Evolutionary conservation across 2,329 filamentous ascomycete genomes (phyloP).

Genomic region (Colletotrichum euphorbiae): DNA sequence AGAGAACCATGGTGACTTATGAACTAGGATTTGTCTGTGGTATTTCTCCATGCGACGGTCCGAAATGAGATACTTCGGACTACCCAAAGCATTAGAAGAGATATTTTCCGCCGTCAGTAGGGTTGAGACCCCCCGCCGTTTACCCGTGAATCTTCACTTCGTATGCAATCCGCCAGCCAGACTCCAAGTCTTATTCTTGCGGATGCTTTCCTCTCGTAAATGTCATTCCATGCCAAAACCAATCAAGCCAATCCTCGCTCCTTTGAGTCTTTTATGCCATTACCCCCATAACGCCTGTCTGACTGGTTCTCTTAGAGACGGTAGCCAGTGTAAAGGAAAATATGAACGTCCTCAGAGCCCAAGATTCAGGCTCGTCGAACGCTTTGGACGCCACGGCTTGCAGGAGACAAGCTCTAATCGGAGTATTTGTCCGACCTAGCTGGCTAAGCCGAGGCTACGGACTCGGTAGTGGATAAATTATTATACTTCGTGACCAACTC

Average conservation of each 20-base stretch:
- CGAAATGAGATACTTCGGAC: neutral
- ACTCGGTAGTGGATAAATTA: constrained; percentile 45
- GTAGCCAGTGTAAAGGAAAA: neutral
- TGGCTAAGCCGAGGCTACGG: constrained; percentile 5
- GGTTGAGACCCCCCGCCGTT: neutral
- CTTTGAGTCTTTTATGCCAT: constrained; percentile 24
- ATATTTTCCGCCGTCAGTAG: neutral
- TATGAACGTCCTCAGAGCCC: neutral
- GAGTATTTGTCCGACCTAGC: neutral
- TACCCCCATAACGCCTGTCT: constrained; percentile 27
- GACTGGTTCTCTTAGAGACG: constrained; percentile 4
- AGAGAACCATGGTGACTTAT: neutral
- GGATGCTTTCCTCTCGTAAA: constrained; percentile 19
- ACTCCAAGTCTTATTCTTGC: constrained; percentile 29
- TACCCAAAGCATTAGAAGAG: neutral
- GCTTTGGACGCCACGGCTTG: constrained; percentile 1
- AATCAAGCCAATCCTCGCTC: constrained; percentile 17
- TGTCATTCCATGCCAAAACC: constrained; percentile 6
- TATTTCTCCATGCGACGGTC: constrained; percentile 19
- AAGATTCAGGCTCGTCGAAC: neutral
- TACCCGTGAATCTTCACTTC: constrained; percentile 12
- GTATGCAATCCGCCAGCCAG: constrained; percentile 13
- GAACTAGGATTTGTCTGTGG: neutral
- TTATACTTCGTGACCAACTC: constrained; percentile 61
- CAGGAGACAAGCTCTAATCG: constrained; percentile 11